Conservation (phyloP, 805 yeast genomes). For the Sugiyamaella valdiviana region DNA sequence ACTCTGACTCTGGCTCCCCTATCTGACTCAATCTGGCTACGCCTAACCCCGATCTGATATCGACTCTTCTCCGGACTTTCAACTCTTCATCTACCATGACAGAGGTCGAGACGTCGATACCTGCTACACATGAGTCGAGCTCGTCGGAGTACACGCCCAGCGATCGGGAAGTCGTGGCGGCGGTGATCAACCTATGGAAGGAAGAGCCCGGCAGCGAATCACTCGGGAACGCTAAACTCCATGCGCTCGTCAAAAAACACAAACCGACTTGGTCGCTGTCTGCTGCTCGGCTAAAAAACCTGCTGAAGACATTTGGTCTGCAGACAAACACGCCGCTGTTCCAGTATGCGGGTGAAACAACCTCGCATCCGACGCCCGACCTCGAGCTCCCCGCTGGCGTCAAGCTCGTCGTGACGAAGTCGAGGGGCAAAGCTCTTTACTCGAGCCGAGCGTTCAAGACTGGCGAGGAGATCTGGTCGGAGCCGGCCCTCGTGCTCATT, state of each 20-base stretch:
- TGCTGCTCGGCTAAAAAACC: constrained; percentile 48
- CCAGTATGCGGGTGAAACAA: constrained; percentile 50
- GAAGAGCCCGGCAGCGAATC: constrained; percentile 57
- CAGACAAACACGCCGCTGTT: constrained; percentile 38
- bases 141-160: constrained; percentile 37
- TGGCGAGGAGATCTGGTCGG: constrained; percentile 58
- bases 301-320: constrained; percentile 53
- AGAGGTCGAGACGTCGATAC: too few species aligned
- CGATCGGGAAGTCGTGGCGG: constrained; percentile 52
- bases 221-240: constrained; percentile 50
- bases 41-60: background rate
- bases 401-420: constrained; percentile 43
- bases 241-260: constrained; percentile 41
- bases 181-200: constrained; percentile 61
- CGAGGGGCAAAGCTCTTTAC: constrained; percentile 56
- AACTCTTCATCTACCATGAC: background rate
- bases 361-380: constrained; percentile 44
- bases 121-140: background rate
- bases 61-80: too few species aligned
- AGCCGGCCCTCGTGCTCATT: constrained; percentile 51
- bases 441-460: constrained; percentile 43
- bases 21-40: too few species aligned
- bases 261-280: constrained; percentile 61
- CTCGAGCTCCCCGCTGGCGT: constrained; percentile 36
- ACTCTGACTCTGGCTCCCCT: background rate